Evolutionary conservation across 805 yeast species (phyloP), one percentile per base, ranked within the genome.

Genomic region (Yarrowia porcina): DNA sequence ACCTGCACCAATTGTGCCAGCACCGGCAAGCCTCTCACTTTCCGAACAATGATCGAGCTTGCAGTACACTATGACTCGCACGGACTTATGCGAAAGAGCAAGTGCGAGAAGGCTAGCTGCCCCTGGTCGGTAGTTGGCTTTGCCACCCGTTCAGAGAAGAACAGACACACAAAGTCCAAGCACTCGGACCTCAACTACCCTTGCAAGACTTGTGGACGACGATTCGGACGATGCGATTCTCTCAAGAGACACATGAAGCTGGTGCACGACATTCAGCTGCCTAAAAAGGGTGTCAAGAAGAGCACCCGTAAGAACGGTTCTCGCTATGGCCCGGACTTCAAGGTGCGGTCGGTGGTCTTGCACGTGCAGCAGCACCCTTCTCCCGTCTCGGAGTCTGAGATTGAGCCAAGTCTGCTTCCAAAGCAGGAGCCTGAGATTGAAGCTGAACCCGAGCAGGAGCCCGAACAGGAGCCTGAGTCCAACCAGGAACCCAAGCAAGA

Each of bases 111-210:
- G 6, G 7, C n/a, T 9, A 18, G 33, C 35, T 52, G 59, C 23
- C 59, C 59, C 2, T 52, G 59, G 59, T 35, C 44, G 6, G 59
- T 52, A 4, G 59, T 52, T 3, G 59, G 59, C 2, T 52, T 52
- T 11, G 35, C 59, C 2, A 52, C 59, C 2, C 32, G 59, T 0
- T 52, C 59, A 15, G 59, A 52, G 12, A 35, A 35, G 9, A 52
- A 35, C 44, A 52, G 59, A 52, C 59, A 52, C 44, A 13, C 32
- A 7, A 35, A 52, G 17, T 36, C 44, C 8, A 30, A 52, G 18
- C 59, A 52, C 15, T 52, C 59, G 23, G 38, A 33, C 25, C 25
- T 35, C 25, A 36, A 35, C 20, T 52, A 7, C 8, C 42, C 32
- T 18, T 52, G 59, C 18, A 28, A 52, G 25, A 52, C 28, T 2